Percentiles rank a stretch among this genome's conserved stretches.
phyloP scores from a whole-genome alignment of 768 basidiomycete species.

The Termitomyces sp. region DNA sequence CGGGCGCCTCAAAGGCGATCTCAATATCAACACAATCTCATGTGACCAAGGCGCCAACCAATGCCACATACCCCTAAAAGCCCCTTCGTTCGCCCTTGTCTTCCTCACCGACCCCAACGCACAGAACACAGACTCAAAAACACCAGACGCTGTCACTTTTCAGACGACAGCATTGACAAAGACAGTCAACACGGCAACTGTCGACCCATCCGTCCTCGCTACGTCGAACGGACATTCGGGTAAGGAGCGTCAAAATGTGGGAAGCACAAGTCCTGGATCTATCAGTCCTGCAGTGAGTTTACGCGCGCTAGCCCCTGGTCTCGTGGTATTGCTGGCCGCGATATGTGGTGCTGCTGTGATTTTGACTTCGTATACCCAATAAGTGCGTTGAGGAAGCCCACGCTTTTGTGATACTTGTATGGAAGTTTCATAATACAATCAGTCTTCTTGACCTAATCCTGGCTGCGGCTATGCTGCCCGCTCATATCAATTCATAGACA shows the following conservation, averaged over 20 bases:
- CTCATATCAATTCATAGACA: too few species aligned
- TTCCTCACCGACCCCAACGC: conserved; percentile 45
- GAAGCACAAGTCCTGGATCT: conserved; percentile 25
- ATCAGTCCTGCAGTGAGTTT: conserved; percentile 12
- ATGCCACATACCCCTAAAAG: conserved; percentile 58
- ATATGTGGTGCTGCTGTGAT: conserved; percentile 1
- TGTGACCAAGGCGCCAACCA: conserved; percentile 50
- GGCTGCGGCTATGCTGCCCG: too few species aligned
- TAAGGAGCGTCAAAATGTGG: conserved; percentile 15
- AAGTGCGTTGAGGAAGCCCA: background rate
- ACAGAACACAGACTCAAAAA: conserved; percentile 20
- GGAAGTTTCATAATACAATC: too few species aligned
- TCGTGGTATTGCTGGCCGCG: background rate
- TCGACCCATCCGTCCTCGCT: conserved; percentile 47
- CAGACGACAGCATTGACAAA: conserved; percentile 53
- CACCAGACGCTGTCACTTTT: conserved; percentile 36
- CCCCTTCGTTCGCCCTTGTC: conserved; percentile 72
- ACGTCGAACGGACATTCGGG: conserved; percentile 41
- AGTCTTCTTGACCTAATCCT: too few species aligned
- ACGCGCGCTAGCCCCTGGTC: conserved; percentile 4
- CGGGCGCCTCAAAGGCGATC: conserved; percentile 54
- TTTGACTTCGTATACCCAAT: background rate
- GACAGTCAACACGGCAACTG: conserved; percentile 42
- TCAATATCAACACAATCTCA: conserved; percentile 48
- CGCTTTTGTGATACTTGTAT: too few species aligned